Percentiles rank a stretch among this genome's conserved stretches.
phyloP scores from a whole-genome alignment of 2,329 filamentous ascomycete genomes.

The Alternaria novae-zelandiae region DNA sequence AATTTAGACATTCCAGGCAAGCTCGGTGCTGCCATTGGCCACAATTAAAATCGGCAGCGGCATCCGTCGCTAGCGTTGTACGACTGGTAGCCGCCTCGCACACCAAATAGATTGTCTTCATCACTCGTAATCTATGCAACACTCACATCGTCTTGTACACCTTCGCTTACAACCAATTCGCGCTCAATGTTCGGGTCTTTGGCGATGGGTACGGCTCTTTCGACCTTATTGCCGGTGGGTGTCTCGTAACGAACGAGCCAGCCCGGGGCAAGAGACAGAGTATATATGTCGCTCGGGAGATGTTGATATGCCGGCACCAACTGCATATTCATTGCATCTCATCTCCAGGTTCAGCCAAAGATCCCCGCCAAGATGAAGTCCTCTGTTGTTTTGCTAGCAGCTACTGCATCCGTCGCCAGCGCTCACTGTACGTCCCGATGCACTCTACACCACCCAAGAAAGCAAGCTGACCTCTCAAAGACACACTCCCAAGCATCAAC shows the following conservation, averaged over 20 bases:
- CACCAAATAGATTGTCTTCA: slow-evolving; percentile 5
- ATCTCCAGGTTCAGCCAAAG: neutral
- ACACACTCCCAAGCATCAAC: slow-evolving; percentile 15
- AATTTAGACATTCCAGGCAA: slow-evolving; percentile 1
- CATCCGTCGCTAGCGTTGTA: slow-evolving; percentile 8
- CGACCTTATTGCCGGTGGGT: slow-evolving; percentile 1
- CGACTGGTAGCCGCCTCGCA: neutral
- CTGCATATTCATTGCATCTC: neutral
- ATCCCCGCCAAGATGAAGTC: slow-evolving; percentile 4
- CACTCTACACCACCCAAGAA: neutral
- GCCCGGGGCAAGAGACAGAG: neutral
- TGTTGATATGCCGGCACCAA: neutral
- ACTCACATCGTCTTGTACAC: neutral
- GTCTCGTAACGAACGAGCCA: neutral
- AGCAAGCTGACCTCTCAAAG: neutral
- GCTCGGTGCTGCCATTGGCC: neutral
- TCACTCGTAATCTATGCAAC: slow-evolving; percentile 9
- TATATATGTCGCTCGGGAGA: slow-evolving; percentile 1
- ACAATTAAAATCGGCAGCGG: neutral
- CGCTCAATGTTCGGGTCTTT: neutral
- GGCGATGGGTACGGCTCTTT: neutral
- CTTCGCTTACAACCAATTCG: neutral
- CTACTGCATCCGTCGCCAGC: slow-evolving; percentile 5
- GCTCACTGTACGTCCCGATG: slow-evolving; percentile 6
- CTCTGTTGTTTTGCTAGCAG: slow-evolving; percentile 1